Evolutionary conservation across 305 asterid genomes (phyloP).

Genomic region (Stenogyne calaminthoides): DNA sequence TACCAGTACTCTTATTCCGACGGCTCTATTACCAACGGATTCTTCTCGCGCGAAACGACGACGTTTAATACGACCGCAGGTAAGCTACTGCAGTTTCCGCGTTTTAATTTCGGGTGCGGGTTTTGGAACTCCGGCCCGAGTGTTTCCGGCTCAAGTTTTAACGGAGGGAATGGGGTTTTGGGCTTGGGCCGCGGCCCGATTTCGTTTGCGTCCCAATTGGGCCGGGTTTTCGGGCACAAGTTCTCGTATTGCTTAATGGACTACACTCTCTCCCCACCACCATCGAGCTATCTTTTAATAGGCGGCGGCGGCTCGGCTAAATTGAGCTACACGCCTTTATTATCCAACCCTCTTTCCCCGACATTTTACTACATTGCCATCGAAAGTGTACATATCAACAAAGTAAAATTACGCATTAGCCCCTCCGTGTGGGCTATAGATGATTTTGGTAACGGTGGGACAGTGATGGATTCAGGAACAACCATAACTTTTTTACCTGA

Average conservation of each 20-base stretch:
- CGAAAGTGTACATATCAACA: conserved; percentile 35
- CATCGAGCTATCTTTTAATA: conserved; percentile 66
- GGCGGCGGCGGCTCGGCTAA: conserved; percentile 54
- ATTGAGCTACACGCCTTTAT: conserved; percentile 59
- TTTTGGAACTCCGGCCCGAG: conserved; percentile 71
- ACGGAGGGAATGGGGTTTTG: conserved; percentile 69
- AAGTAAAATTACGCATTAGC: conserved; percentile 56
- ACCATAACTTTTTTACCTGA: conserved; percentile 61
- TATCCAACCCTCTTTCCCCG: conserved; percentile 46
- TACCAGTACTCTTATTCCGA: conserved; percentile 70
- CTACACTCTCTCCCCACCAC: conserved; percentile 68
- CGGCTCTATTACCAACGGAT: conserved; percentile 60
- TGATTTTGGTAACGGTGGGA: conserved; percentile 72
- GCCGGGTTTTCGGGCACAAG: conserved; percentile 63
- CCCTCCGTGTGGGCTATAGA: conserved; percentile 77
- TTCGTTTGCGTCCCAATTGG: conserved; percentile 64
- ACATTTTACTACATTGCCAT: conserved; percentile 77
- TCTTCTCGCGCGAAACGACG: conserved; percentile 69
- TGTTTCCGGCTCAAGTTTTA: conserved; percentile 61
- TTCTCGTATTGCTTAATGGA: conserved; percentile 82
- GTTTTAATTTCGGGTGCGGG: conserved; percentile 67
- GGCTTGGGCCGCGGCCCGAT: conserved; percentile 87
- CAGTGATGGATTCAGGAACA: conserved; percentile 84
- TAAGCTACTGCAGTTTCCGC: conserved; percentile 32
- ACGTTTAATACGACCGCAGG: conserved; percentile 61